phyloP scores from a whole-genome alignment of 441 rosid species.

The Capsella rubella region DNA sequence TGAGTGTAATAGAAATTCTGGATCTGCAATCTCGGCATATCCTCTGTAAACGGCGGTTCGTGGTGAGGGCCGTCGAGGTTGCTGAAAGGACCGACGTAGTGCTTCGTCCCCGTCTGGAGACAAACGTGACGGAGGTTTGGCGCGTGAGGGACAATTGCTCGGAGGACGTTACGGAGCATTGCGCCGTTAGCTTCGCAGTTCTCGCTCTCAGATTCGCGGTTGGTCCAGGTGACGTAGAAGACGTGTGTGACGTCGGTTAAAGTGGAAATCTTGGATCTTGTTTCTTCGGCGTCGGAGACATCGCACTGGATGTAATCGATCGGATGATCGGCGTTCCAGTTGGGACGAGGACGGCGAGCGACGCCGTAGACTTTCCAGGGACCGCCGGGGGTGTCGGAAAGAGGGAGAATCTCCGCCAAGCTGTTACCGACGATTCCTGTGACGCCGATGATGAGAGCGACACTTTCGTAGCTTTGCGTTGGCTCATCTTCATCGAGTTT shows the following conservation, averaged over 20 bases:
- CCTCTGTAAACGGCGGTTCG: constrained; percentile 79
- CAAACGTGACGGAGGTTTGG: constrained; percentile 77
- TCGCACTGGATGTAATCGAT: constrained; percentile 89
- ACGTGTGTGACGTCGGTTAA: constrained; percentile 77
- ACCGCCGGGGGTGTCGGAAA: constrained; percentile 85
- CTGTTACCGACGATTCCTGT: constrained; percentile 92
- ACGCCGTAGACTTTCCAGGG: constrained; percentile 96
- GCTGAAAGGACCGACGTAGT: constrained; percentile 64
- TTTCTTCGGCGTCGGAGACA: constrained; percentile 52
- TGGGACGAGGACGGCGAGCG: constrained; percentile 79
- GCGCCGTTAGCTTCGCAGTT: constrained; percentile 66
- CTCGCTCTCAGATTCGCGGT: constrained; percentile 55
- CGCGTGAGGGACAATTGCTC: constrained; percentile 63
- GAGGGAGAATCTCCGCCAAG: constrained; percentile 87
- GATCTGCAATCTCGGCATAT: constrained; percentile 62
- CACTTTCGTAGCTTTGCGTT: constrained; percentile 61
- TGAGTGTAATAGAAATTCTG: constrained; percentile 67
- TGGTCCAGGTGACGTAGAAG: constrained; percentile 76
- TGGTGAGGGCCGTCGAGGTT: constrained; percentile 42
- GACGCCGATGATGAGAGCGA: constrained; percentile 72
- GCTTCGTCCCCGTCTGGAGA: constrained; percentile 78
- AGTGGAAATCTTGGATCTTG: constrained; percentile 63
- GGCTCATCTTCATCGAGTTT: constrained; percentile 65
- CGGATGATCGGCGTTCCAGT: constrained; percentile 72
- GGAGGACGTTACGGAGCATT: constrained; percentile 78